Base-by-base conservation (phyloP, 768 basidiomycete genomes). In the Arthromyces matolae region DNA sequence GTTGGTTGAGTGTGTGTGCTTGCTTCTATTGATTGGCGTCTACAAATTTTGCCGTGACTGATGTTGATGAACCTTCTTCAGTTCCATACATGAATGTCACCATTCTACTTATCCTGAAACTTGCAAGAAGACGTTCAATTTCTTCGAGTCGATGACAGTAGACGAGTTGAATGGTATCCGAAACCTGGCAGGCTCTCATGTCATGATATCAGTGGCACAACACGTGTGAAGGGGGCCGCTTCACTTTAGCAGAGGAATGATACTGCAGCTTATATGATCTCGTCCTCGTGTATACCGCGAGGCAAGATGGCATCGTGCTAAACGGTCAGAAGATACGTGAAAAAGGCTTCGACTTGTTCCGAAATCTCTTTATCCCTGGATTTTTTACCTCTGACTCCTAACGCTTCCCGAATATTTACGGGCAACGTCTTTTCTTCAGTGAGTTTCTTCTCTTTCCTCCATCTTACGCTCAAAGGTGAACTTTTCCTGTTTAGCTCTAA, bases 271-370 rank as follows among this genome's bases (percentile, higher is more conserved):
- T 13, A 8, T 19, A 18, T 18, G 25, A 35, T 5, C 40, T 29
- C 12, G 51, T 53, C 47, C 59, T 57, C 62, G 55, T 64, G 59
- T 48, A 22, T 35, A 38, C 53, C 48, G 55, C 60, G 56, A 63
- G 61, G 61, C 57, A 53, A n/a, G n/a, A n/a, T 39, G 22, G 19
- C 50, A 55, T 53, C 55, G 54, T 56, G 51, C 50, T 50, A 45
- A 45, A 54, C n/a, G 40, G 52, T 40, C 50, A 48, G 54, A 50
- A 53, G 28, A 32, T 37, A 3, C n/a, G 33, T 24, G n/a, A 29
- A 29, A 37, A 41, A 53, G 20, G 8, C 25, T 18, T 13, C 42
- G 20, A 38, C 12, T 27, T 34, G 4, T 34, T 42, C 34, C 12
- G 46, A 28, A 25, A 37, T 22, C 42, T 44, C 43, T 53, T 33